Evolutionary conservation across 257 asterid species (phyloP).

Genomic region (Solanum clarkiae): DNA sequence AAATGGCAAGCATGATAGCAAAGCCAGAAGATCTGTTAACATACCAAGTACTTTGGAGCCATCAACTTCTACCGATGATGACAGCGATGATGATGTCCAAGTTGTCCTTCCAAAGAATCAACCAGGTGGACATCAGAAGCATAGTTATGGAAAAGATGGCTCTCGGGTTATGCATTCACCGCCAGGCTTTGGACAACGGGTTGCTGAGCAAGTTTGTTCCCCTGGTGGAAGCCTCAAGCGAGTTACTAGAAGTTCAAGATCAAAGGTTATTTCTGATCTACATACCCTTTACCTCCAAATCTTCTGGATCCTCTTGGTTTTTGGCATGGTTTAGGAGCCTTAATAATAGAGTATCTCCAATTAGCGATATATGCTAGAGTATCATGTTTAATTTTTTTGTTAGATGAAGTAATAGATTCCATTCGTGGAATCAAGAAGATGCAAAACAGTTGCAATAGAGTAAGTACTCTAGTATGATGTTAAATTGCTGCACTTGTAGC

Average conservation of each 20-base stretch:
- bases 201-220: conserved; percentile 13
- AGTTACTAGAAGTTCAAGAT: conserved; percentile 18
- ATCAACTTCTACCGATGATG: conserved; percentile 46
- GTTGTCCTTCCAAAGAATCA: conserved; percentile 10
- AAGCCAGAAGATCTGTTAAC: conserved; percentile 20
- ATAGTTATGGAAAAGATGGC: conserved; percentile 10
- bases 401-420: too few species aligned
- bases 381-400: background rate
- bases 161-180: conserved; percentile 11
- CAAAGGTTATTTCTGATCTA: conserved; percentile 27
- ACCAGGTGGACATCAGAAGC: conserved; percentile 10
- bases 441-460: too few species aligned
- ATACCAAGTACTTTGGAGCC: conserved; percentile 19
- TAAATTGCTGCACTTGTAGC: background rate
- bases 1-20: conserved; percentile 20
- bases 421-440: too few species aligned
- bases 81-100: conserved; percentile 29
- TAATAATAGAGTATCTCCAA: background rate
- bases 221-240: conserved; percentile 20
- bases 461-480: background rate
- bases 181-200: conserved; percentile 17
- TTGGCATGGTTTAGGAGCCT: background rate
- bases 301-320: background rate
- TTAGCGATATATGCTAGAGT: background rate
- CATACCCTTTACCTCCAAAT: background rate